Conservation (phyloP, 768 basidiomycete species). For the Tylopilus subfusipes region DNA sequence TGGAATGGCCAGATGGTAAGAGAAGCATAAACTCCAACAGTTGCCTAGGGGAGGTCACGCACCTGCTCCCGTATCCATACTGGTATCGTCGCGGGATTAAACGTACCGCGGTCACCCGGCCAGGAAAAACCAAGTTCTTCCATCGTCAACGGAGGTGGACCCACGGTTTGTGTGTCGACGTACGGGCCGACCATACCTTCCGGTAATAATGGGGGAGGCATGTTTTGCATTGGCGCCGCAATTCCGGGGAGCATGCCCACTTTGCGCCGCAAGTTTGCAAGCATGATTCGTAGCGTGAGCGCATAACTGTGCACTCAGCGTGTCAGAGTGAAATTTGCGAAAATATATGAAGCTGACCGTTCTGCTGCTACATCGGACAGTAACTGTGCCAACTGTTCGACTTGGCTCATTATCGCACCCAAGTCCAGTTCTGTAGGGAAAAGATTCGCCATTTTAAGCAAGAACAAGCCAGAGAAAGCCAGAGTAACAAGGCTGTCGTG, state of each 20-base stretch:
- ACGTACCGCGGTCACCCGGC: constrained; percentile 59
- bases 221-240: constrained; percentile 44
- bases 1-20: not conserved
- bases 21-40: not conserved
- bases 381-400: constrained; percentile 86
- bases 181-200: constrained; percentile 59
- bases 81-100: constrained; percentile 82
- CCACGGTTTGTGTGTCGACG: constrained; percentile 46
- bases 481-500: constrained; percentile 91
- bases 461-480: constrained; percentile 86
- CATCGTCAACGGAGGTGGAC: constrained; percentile 68
- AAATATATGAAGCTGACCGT: constrained; percentile 43
- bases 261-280: constrained; percentile 87
- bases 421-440: constrained; percentile 86
- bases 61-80: constrained; percentile 91
- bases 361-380: constrained; percentile 93
- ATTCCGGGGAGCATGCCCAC: constrained; percentile 60
- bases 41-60: constrained; percentile 23
- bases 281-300: constrained; percentile 87
- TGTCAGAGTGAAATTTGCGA: constrained; percentile 10
- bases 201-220: constrained; percentile 52
- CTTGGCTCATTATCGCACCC: constrained; percentile 70
- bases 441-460: constrained; percentile 91
- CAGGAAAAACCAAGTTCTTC: constrained; percentile 81
- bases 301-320: constrained; percentile 60